A percentile compares a stretch with the other conserved stretches of the same genome.
These are phyloP conservation scores for Candida sanyaensis DNA, from an alignment of 1,139 yeast genomes.

Conservation along the genomic window DNA sequence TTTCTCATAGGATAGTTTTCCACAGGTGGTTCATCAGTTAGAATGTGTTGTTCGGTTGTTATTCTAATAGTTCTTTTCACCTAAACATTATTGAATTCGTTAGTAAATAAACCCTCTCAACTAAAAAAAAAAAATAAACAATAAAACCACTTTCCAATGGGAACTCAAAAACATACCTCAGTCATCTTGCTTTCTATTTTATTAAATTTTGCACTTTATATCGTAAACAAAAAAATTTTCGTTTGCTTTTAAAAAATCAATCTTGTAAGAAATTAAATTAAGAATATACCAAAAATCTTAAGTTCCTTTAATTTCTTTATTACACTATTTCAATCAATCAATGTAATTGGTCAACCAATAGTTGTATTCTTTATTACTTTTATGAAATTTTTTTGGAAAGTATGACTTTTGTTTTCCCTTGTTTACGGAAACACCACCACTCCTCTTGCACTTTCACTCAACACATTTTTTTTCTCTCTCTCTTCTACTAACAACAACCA, in stretches of 20 bases:
- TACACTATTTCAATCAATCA: neutral
- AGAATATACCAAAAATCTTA: neutral
- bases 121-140: neutral
- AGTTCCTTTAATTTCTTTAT: neutral
- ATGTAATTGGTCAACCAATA: neutral
- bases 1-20: slow-evolving; percentile 95
- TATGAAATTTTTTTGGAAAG: neutral
- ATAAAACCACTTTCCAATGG: neutral
- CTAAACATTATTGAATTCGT: slow-evolving; percentile 22
- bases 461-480: neutral
- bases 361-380: neutral
- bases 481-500: neutral
- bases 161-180: slow-evolving; percentile 12
- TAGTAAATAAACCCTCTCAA: slow-evolving; percentile 13
- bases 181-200: slow-evolving; percentile 9
- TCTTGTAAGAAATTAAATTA: neutral
- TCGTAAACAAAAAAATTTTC: no score
- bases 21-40: slow-evolving; percentile 83
- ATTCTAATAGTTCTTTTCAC: slow-evolving; percentile 88
- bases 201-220: neutral
- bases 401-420: neutral
- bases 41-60: slow-evolving; percentile 81
- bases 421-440: neutral
- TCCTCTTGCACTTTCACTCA: neutral
- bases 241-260: neutral